A percentile compares a stretch with the other conserved stretches of the same genome.
Conservation (phyloP, 371 early-diverging fungal species). For the Mortierella sp. region DNA sequence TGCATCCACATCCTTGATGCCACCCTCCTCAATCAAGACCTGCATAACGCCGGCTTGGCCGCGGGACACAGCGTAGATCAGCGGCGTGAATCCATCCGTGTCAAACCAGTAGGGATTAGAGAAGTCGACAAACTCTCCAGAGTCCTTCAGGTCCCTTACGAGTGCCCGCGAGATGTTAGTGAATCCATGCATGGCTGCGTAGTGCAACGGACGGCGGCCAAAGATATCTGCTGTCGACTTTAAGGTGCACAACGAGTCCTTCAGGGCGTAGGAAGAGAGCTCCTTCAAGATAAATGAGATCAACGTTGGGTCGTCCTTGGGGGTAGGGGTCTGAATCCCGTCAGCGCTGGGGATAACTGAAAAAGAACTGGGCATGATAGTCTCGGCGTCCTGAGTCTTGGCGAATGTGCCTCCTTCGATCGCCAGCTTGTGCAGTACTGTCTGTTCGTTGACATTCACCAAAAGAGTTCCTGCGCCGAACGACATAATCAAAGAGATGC, state of each 20-base stretch:
- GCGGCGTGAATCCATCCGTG: conserved; percentile 75
- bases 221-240: conserved; percentile 64
- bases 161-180: conserved; percentile 59
- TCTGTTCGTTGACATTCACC: conserved; percentile 71
- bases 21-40: conserved; percentile 66
- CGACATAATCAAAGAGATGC: conserved; percentile 61
- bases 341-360: too few species aligned
- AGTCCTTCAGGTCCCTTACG: conserved; percentile 59
- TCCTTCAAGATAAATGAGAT: conserved; percentile 52
- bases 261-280: conserved; percentile 21
- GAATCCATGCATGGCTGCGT: conserved; percentile 70
- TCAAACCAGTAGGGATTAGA: conserved; percentile 67
- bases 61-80: conserved; percentile 75
- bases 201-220: conserved; percentile 77
- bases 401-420: conserved; percentile 57
- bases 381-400: neutral
- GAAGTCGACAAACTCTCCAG: conserved; percentile 60
- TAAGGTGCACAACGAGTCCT: conserved; percentile 40
- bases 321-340: neutral
- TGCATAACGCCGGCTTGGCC: conserved; percentile 67
- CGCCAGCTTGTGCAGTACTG: conserved; percentile 70
- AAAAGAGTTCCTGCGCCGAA: conserved; percentile 55
- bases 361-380: too few species aligned
- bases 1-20: conserved; percentile 63
- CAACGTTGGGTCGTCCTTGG: conserved; percentile 47